Percentiles rank a stretch among this genome's conserved stretches.
These are phyloP conservation scores for Leishmania lainsoni DNA, from an alignment of 208 protist species.

Conservation along the genomic window DNA sequence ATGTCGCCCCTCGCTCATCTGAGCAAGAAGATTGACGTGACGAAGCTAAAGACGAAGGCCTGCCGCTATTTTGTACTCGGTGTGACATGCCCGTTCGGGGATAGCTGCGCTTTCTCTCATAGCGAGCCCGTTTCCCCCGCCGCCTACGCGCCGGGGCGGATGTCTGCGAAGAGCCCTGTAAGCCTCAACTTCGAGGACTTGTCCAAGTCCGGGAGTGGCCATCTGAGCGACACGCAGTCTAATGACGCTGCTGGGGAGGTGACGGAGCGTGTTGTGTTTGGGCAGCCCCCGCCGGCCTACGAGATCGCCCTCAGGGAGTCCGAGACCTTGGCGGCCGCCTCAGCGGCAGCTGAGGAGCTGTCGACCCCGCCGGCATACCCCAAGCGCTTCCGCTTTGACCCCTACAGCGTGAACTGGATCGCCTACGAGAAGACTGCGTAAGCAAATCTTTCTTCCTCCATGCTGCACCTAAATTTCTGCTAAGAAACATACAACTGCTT, in stretches of 20 bases:
- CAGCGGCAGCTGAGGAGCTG: conserved; percentile 17
- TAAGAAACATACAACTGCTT: neutral
- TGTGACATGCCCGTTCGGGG: conserved; percentile 74
- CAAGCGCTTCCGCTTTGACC: conserved; percentile 85
- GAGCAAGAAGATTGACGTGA: conserved; percentile 73
- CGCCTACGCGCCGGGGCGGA: conserved; percentile 9
- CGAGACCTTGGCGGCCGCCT: conserved; percentile 22
- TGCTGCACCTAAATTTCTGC: neutral
- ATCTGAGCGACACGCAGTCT: conserved; percentile 34
- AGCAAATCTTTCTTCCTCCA: neutral
- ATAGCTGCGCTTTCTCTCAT: conserved; percentile 89
- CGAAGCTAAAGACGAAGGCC: conserved; percentile 88
- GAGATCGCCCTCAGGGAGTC: conserved; percentile 51
- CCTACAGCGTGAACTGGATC: conserved; percentile 80
- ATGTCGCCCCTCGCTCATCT: conserved; percentile 25
- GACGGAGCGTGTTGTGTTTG: conserved; percentile 34
- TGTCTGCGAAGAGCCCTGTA: conserved; percentile 16
- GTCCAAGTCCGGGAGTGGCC: conserved; percentile 28
- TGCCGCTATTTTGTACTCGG: conserved; percentile 85
- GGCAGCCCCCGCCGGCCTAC: conserved; percentile 73
- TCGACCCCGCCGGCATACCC: conserved; percentile 69
- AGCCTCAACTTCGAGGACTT: conserved; percentile 34
- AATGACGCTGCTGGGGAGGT: conserved; percentile 28
- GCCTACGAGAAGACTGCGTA: conserved; percentile 46
- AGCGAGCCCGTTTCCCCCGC: conserved; percentile 44